Evolutionary conservation across 257 asterid genomes (phyloP), one percentile per base, ranked within the genome.

Genomic region (Lycium ferocissimum): DNA sequence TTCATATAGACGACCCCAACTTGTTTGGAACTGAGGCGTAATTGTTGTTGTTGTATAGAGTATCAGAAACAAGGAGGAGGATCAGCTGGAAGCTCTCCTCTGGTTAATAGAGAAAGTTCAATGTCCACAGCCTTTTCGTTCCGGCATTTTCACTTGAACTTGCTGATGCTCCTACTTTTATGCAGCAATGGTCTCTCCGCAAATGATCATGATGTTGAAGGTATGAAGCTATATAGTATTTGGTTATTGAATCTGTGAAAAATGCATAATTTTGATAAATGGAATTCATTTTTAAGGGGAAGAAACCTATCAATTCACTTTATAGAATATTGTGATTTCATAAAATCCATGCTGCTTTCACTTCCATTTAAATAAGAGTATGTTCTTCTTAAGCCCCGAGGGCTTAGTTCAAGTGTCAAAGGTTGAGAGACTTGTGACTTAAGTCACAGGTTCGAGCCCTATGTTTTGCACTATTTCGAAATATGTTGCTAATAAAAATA

Each of bases 131-230:
- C 75, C 49, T 61, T 70, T 72, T 81, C 20, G 6, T 17, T 81
- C 69, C 22, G 85, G 83, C 84, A 82, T 71, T 69, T 88, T 71
- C 61, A 71, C 14, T 79, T 88, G 82, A 86, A 66, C 70, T 70
- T 87, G 65, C 66, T 89, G 66, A 43, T 90, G 73, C 88, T 95
- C 87, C 88, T 91, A 83, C 79, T 90, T 69, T 81, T 91, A 81
- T 90, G 86, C 59, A 83, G 84, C 80, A 66, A 88, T 80, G 90
- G 85, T 88, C 83, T 53, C 61, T 92, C 92, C 70, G 86, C 93
- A 73, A 90, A 88, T 79, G 66, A 89, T 65, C 91, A 94, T 56
- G 90, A 95, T 88, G 73, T 89, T 66, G 98, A 95, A 93, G 98
- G 99, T 95, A 89, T 13, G 62, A 56, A 37, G 5, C 12, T 40